Conservation (phyloP, 805 yeast genomes). For the Starmerella sp. region DNA sequence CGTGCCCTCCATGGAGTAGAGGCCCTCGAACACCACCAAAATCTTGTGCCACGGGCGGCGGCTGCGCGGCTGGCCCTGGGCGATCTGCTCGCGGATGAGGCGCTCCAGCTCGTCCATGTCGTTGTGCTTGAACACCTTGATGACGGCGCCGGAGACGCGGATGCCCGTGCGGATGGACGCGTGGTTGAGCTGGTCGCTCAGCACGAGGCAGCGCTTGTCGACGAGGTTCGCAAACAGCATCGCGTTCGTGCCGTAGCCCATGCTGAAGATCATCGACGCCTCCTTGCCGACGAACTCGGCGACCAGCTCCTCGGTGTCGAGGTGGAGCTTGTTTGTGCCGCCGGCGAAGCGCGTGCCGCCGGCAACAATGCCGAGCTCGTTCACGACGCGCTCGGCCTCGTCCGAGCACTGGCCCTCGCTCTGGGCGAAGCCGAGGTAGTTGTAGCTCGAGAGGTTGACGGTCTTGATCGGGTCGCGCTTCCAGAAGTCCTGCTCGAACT, state of each 20-base stretch:
- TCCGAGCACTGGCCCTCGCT: conserved; percentile 86
- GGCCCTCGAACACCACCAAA: conserved; percentile 81
- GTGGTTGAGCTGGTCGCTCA: conserved; percentile 90
- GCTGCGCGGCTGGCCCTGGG: conserved; percentile 88
- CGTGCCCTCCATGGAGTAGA: conserved; percentile 69
- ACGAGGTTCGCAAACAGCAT: conserved; percentile 71
- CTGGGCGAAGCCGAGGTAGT: conserved; percentile 95
- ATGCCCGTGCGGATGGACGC: conserved; percentile 94
- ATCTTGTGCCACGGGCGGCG: conserved; percentile 87
- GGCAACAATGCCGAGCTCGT: conserved; percentile 63
- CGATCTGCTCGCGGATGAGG: conserved; percentile 68
- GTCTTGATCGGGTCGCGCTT: conserved; percentile 62
- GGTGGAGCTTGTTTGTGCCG: conserved; percentile 70
- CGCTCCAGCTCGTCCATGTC: conserved; percentile 73
- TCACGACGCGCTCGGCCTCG: conserved; percentile 49
- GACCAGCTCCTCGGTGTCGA: conserved; percentile 58
- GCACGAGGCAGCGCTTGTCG: conserved; percentile 78
- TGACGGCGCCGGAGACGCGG: conserved; percentile 83
- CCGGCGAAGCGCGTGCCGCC: conserved; percentile 65
- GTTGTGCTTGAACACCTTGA: conserved; percentile 84
- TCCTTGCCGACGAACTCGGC: conserved; percentile 88
- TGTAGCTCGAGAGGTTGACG: conserved; percentile 79
- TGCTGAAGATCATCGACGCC: conserved; percentile 72
- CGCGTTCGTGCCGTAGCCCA: conserved; percentile 96
- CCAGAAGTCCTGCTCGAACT: conserved; percentile 35